Conservation (phyloP, 805 yeast genomes). For the Yarrowia deformans region DNA sequence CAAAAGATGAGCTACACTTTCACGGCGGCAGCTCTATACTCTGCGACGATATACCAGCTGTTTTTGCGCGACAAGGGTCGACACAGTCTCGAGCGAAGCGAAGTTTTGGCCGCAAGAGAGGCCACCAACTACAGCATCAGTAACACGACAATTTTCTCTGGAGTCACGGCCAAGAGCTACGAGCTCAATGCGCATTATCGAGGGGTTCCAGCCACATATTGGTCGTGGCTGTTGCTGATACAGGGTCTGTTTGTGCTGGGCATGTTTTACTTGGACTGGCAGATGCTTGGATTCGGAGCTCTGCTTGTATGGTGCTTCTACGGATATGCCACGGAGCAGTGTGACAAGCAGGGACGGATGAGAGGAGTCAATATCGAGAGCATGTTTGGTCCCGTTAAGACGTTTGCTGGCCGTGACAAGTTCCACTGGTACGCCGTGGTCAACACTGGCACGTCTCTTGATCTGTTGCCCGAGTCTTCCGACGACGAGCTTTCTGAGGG, state of each 20-base stretch:
- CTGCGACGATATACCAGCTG: conserved; percentile 31
- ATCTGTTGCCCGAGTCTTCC: conserved; percentile 2
- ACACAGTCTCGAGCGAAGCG: conserved; percentile 18
- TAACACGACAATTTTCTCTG: conserved; percentile 27
- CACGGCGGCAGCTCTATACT: conserved; percentile 18
- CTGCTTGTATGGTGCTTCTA: conserved; percentile 23
- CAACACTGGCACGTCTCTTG: conserved; percentile 19
- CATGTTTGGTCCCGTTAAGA: conserved; percentile 7
- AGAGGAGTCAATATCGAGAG: not conserved
- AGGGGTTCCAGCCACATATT: conserved; percentile 24
- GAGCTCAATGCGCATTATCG: conserved; percentile 20
- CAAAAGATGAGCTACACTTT: conserved; percentile 12
- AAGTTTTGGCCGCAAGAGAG: conserved; percentile 29
- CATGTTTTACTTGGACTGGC: conserved; percentile 8
- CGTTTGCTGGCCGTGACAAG: conserved; percentile 31
- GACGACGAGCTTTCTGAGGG: conserved; percentile 27
- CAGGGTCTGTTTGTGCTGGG: conserved; percentile 31
- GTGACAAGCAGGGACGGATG: conserved; percentile 22
- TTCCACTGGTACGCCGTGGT: conserved; percentile 37
- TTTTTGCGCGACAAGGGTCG: conserved; percentile 6
- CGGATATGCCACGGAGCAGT: conserved; percentile 26
- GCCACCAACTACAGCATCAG: conserved; percentile 31
- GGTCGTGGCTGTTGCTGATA: conserved; percentile 21
- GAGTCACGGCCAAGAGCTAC: conserved; percentile 10
- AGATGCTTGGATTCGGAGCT: not conserved